Evolutionary conservation across 805 yeast genomes (phyloP).

Genomic region (Lachancea meyersii): DNA sequence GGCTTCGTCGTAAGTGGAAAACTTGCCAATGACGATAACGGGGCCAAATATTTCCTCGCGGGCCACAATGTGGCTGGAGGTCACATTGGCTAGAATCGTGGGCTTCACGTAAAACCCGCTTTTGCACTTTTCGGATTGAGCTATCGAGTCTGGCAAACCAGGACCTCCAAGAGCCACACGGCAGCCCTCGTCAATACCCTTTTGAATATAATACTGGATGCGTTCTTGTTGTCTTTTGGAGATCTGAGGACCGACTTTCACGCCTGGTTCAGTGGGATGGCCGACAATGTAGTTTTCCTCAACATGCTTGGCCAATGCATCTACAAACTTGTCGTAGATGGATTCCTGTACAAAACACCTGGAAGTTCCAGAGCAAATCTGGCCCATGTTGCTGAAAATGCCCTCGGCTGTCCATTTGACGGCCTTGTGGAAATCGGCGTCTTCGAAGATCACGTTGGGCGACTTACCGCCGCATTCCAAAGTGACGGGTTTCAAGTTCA

Average conservation of each 20-base stretch:
- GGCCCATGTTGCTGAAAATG: slow-evolving; percentile 56
- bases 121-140: slow-evolving; percentile 14
- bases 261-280: slow-evolving; percentile 38
- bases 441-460: slow-evolving; percentile 42
- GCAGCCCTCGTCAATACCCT: slow-evolving; percentile 51
- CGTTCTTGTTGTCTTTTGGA: slow-evolving; percentile 44
- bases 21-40: slow-evolving; percentile 40
- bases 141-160: slow-evolving; percentile 27
- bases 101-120: slow-evolving; percentile 40
- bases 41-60: slow-evolving; percentile 50
- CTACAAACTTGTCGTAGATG: slow-evolving; percentile 45
- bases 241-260: slow-evolving; percentile 50
- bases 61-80: slow-evolving; percentile 37
- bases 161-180: slow-evolving; percentile 41
- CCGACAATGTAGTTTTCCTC: slow-evolving; percentile 39
- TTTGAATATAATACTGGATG: slow-evolving; percentile 40
- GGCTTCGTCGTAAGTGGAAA: slow-evolving; percentile 41
- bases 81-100: slow-evolving; percentile 43
- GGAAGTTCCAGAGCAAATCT: slow-evolving; percentile 60
- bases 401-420: slow-evolving; percentile 49
- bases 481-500: slow-evolving; percentile 42
- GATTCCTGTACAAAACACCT: slow-evolving; percentile 52
- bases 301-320: slow-evolving; percentile 34
- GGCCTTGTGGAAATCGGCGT: slow-evolving; percentile 43
- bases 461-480: slow-evolving; percentile 51